phyloP scores from a whole-genome alignment of 2,329 filamentous ascomycete species.

The Aureobasidium sp. region DNA sequence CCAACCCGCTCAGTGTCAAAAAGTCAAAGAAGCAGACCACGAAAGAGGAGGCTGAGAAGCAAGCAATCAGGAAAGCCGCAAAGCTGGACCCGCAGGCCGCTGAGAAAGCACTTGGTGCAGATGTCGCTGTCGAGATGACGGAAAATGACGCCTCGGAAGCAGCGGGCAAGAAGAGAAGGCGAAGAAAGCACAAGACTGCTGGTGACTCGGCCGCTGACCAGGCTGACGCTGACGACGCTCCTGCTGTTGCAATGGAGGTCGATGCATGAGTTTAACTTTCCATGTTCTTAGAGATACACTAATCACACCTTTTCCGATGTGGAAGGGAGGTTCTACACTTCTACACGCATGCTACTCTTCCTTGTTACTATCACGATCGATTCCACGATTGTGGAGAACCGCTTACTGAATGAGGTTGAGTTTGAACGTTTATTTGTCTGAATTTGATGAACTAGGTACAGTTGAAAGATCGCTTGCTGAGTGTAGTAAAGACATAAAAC shows the following conservation, averaged over 20 bases:
- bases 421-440: not conserved
- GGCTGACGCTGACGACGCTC: conserved; percentile 9
- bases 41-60: conserved; percentile 12
- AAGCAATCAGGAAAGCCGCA: conserved; percentile 15
- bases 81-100: conserved; percentile 21
- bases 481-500: not conserved
- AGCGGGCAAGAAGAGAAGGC: conserved; percentile 19
- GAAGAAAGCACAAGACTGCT: conserved; percentile 19
- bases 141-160: conserved; percentile 13
- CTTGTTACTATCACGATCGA: too few relatives aligned
- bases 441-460: not conserved
- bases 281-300: not conserved
- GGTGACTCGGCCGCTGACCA: conserved; percentile 12
- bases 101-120: conserved; percentile 16
- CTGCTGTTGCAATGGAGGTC: not conserved
- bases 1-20: conserved; percentile 63
- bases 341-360: not conserved
- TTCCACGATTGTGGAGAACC: too few relatives aligned
- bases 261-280: conserved; percentile 3
- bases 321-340: not conserved
- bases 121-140: not conserved
- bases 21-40: conserved; percentile 49
- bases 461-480: not conserved
- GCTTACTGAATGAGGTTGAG: not conserved
- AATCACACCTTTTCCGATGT: conserved; percentile 1